A percentile compares a stretch with the other conserved stretches of the same genome.
Conservation (phyloP, 768 basidiomycete genomes). For the Multifurca ochricompacta region DNA sequence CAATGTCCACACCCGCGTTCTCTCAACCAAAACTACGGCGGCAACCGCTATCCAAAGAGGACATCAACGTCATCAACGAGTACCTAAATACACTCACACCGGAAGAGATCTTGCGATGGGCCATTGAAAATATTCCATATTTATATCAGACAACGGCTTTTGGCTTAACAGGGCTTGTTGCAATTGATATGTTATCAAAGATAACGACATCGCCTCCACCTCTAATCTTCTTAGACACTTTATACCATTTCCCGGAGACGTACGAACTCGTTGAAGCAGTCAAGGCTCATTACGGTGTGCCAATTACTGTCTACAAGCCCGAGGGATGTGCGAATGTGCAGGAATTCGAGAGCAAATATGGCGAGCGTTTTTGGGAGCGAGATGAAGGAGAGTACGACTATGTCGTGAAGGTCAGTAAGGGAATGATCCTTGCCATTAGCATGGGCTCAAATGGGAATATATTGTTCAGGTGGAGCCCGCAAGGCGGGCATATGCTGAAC, state of each 20-base stretch:
- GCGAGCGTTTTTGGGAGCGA: slow-evolving; percentile 76
- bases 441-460: background rate
- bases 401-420: slow-evolving; percentile 66
- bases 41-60: slow-evolving; percentile 51
- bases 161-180: slow-evolving; percentile 89
- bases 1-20: slow-evolving; percentile 23
- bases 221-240: slow-evolving; percentile 92
- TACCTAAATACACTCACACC: slow-evolving; percentile 66
- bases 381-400: slow-evolving; percentile 89
- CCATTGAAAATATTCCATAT: slow-evolving; percentile 64
- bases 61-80: slow-evolving; percentile 63
- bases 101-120: slow-evolving; percentile 84
- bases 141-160: slow-evolving; percentile 95
- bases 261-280: slow-evolving; percentile 84
- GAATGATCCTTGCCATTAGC: background rate
- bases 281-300: slow-evolving; percentile 60
- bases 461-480: slow-evolving; percentile 79
- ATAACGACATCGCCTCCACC: slow-evolving; percentile 62
- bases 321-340: slow-evolving; percentile 53
- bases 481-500: slow-evolving; percentile 71
- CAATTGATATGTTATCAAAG: slow-evolving; percentile 91
- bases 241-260: slow-evolving; percentile 94
- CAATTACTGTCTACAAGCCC: slow-evolving; percentile 74
- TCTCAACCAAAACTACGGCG: slow-evolving; percentile 39
- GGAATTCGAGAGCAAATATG: slow-evolving; percentile 77